phyloP scores from a whole-genome alignment of 495 filamentous ascomycete genomes.

The Trichoderma parareesei region DNA sequence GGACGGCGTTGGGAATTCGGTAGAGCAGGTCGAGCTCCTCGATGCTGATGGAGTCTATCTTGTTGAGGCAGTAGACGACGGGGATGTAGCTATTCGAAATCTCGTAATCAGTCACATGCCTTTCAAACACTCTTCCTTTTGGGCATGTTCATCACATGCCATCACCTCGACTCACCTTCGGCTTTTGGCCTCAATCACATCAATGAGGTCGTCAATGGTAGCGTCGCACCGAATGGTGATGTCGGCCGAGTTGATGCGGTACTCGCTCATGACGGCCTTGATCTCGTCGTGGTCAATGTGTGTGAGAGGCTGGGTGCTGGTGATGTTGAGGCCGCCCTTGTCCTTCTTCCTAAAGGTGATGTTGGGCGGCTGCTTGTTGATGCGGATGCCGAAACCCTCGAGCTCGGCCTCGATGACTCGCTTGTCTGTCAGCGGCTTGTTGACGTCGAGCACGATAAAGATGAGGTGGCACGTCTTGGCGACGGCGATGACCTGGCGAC shows the following conservation, averaged over 20 bases:
- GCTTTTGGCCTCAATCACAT: slow-evolving; percentile 90
- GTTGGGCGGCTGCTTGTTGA: slow-evolving; percentile 95
- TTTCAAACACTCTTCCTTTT: too few relatives aligned
- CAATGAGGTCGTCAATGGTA: slow-evolving; percentile 76
- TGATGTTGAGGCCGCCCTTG: slow-evolving; percentile 92
- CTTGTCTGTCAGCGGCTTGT: slow-evolving; percentile 97
- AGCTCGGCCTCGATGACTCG: slow-evolving; percentile 93
- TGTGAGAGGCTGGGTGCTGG: slow-evolving; percentile 80
- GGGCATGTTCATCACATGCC: background rate
- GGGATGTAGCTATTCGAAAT: slow-evolving; percentile 66
- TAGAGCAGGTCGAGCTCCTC: slow-evolving; percentile 95
- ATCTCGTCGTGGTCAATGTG: slow-evolving; percentile 96
- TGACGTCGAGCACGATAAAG: slow-evolving; percentile 97
- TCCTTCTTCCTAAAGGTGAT: slow-evolving; percentile 99
- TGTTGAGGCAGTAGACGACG: slow-evolving; percentile 96
- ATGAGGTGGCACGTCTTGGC: slow-evolving; percentile 98
- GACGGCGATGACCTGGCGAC: slow-evolving; percentile 96
- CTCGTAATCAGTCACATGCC: background rate
- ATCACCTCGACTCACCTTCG: slow-evolving; percentile 34
- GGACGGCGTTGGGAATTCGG: slow-evolving; percentile 90
- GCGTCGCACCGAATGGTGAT: slow-evolving; percentile 97
- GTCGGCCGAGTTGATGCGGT: slow-evolving; percentile 93
- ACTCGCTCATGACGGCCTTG: slow-evolving; percentile 94
- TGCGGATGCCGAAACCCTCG: slow-evolving; percentile 94
- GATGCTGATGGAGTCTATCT: slow-evolving; percentile 96